phyloP scores from a whole-genome alignment of 2,329 filamentous ascomycete species.

The Sphaerulina vaccinii region DNA sequence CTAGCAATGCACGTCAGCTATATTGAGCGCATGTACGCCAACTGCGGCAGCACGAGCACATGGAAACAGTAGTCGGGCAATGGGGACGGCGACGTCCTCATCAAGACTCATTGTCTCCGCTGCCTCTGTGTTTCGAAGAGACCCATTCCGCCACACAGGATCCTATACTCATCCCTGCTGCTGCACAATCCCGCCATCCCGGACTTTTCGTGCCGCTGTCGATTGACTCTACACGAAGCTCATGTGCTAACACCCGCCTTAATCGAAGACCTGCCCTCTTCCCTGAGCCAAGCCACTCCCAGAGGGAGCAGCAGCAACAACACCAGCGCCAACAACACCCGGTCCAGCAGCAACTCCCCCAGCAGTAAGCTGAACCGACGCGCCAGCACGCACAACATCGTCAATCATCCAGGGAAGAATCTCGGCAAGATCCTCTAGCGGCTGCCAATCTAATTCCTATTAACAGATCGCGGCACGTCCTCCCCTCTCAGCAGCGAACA shows the following conservation, averaged over 20 bases:
- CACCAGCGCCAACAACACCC: constrained; percentile 4
- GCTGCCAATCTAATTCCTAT: constrained; percentile 6
- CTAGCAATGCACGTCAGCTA: background rate
- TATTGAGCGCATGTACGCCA: background rate
- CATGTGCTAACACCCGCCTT: constrained; percentile 7
- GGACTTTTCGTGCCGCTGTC: background rate
- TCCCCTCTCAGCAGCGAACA: constrained; percentile 4
- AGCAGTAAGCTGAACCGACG: background rate
- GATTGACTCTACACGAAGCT: background rate
- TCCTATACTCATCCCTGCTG: constrained; percentile 3
- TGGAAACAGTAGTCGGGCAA: too few relatives aligned
- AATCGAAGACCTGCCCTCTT: constrained; percentile 8
- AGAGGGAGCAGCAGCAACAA: constrained; percentile 3
- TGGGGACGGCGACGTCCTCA: background rate
- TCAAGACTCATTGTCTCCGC: background rate
- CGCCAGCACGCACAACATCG: constrained; percentile 7
- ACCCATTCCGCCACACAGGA: background rate
- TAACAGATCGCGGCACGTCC: constrained; percentile 6
- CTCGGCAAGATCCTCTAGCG: constrained; percentile 8
- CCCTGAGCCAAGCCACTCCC: constrained; percentile 4
- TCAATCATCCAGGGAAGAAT: constrained; percentile 6
- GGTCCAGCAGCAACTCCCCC: constrained; percentile 3
- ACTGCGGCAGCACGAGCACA: background rate
- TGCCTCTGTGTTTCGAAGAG: background rate
- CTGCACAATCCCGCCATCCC: constrained; percentile 2